phyloP scores from a whole-genome alignment of 495 filamentous ascomycete species.

The Paragyromitra xinjiangensis region DNA sequence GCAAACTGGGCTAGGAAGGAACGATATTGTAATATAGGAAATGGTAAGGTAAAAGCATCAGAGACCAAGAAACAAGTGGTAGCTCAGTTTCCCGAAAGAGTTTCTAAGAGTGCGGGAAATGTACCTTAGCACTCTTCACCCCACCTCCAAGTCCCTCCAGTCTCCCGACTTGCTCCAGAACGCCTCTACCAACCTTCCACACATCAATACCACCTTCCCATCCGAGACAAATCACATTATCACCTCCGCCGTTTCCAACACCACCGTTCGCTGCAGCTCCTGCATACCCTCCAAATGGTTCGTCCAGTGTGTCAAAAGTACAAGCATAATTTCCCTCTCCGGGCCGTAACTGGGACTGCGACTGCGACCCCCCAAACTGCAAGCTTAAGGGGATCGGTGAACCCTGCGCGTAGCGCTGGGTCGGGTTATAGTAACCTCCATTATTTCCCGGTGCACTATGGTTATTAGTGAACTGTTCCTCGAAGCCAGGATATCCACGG shows the following conservation, averaged over 20 bases:
- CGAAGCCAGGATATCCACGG: conserved; percentile 56
- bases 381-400: conserved; percentile 37
- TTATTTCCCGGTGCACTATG: conserved; percentile 34
- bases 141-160: conserved; percentile 55
- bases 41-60: neutral
- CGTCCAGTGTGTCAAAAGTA: conserved; percentile 56
- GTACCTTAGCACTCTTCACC: conserved; percentile 58
- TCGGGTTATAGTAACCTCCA: conserved; percentile 51
- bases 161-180: conserved; percentile 55
- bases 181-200: conserved; percentile 54
- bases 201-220: conserved; percentile 57
- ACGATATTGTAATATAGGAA: neutral
- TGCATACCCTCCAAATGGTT: conserved; percentile 42
- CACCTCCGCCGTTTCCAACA: conserved; percentile 46
- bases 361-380: conserved; percentile 39
- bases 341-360: conserved; percentile 31
- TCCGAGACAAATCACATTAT: conserved; percentile 57
- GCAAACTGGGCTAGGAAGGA: neutral
- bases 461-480: conserved; percentile 51
- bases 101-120: conserved; percentile 11
- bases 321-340: conserved; percentile 55
- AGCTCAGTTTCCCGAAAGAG: conserved; percentile 10
- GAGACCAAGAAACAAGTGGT: conserved; percentile 9
- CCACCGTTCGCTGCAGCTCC: conserved; percentile 35
- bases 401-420: conserved; percentile 52